These are phyloP conservation scores for Globisporangium nunn DNA, from an alignment of 352 stramenopile genomes.

Conservation along the genomic window DNA sequence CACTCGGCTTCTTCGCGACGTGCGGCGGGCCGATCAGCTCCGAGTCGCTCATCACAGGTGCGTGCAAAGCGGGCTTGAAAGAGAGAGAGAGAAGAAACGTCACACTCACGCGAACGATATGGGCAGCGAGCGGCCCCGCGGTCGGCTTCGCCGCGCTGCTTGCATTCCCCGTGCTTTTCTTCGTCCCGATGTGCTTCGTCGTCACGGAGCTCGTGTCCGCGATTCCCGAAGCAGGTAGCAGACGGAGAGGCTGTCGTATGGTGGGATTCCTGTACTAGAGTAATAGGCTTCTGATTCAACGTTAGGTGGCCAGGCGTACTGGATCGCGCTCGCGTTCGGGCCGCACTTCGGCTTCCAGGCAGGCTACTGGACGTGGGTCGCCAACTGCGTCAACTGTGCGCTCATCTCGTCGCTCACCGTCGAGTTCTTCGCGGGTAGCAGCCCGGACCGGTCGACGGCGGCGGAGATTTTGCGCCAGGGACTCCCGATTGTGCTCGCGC, in stretches of 20 bases:
- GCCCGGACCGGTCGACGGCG: constrained; percentile 18
- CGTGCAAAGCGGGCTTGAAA: too few relatives aligned
- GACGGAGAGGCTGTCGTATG: too few relatives aligned
- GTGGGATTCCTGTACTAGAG: too few relatives aligned
- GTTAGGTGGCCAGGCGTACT: constrained; percentile 49
- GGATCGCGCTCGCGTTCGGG: constrained; percentile 59
- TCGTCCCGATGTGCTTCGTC: constrained; percentile 37
- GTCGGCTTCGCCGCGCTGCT: constrained; percentile 27
- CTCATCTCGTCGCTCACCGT: constrained; percentile 56
- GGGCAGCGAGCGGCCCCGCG: constrained; percentile 30
- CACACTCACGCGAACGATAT: neutral
- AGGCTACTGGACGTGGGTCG: constrained; percentile 79
- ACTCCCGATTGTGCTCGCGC: constrained; percentile 40
- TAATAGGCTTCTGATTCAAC: neutral
- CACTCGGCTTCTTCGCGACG: constrained; percentile 49
- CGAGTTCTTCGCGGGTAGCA: constrained; percentile 16
- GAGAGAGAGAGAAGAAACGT: too few relatives aligned
- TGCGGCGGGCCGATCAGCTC: constrained; percentile 36
- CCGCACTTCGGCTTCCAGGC: constrained; percentile 65
- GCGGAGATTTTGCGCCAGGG: constrained; percentile 38
- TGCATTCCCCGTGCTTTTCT: constrained; percentile 37
- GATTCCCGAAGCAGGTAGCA: constrained; percentile 25
- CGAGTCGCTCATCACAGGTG: constrained; percentile 33
- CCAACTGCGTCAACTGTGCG: constrained; percentile 69
- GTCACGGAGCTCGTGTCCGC: constrained; percentile 41